Percentiles rank a stretch among this genome's conserved stretches.
phyloP scores from a whole-genome alignment of 306 rosid genomes.

The Abrus precatorius region DNA sequence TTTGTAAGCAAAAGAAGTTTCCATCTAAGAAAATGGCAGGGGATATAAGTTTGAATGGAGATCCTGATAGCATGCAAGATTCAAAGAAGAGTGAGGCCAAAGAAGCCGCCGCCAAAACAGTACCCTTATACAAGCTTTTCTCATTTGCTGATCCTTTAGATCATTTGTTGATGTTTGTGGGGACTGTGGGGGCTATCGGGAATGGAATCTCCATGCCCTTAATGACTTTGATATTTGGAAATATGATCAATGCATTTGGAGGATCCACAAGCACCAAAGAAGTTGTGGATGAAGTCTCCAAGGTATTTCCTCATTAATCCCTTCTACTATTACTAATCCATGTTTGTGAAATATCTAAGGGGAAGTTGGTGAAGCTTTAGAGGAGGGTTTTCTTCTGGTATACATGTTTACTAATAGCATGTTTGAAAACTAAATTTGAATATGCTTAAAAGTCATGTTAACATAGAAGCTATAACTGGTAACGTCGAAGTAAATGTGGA shows the following conservation, averaged over 20 bases:
- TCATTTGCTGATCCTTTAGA: constrained; percentile 81
- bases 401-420: too few species aligned
- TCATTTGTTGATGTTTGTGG: constrained; percentile 67
- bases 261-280: constrained; percentile 37
- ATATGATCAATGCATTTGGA: constrained; percentile 76
- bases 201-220: constrained; percentile 71
- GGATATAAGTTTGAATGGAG: constrained; percentile 47
- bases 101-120: constrained; percentile 51
- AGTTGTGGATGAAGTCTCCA: constrained; percentile 69
- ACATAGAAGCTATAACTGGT: too few species aligned
- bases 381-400: too few species aligned
- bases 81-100: constrained; percentile 52
- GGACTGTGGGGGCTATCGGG: constrained; percentile 70
- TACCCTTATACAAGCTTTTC: constrained; percentile 83
- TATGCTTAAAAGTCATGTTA: too few species aligned
- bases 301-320: constrained; percentile 41
- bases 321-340: not conserved
- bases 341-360: constrained; percentile 1
- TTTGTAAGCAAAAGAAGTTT: constrained; percentile 19
- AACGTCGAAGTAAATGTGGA: too few species aligned
- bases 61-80: constrained; percentile 47
- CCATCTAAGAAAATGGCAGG: constrained; percentile 52
- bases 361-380: too few species aligned
- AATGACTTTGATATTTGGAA: constrained; percentile 73
- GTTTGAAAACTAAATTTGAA: too few species aligned